Evolutionary conservation across 257 asterid genomes (phyloP), one percentile per base, ranked within the genome.

Genomic region (Handroanthus guayacan): DNA sequence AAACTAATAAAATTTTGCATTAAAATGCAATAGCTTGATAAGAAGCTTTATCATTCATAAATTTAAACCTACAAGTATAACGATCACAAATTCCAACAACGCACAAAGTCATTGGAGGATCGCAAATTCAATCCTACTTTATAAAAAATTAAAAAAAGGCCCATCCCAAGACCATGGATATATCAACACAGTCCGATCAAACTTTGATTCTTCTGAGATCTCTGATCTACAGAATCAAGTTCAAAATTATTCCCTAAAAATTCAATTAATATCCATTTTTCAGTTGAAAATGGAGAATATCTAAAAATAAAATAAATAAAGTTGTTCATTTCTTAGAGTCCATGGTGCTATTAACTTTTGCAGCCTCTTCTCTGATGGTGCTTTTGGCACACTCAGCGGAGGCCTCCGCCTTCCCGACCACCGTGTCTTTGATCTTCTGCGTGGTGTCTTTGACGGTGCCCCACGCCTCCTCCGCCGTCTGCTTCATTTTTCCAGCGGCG

Each of bases 381-480:
- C 81, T 81, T 64, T 86, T 86, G 0, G 77, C 69, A 9, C 31
- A n/a, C 25, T 77, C 78, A 48, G 86, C 63, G 52, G 97, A 25
- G 41, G 86, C 87, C 52, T 90, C 97, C 5, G 86, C 86, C 83
- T 81, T 83, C 3, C 86, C 88, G 0, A 25, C 85, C 75, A 87
- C 89, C 5, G 84, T 84, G 14, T 92, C 91, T 79, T 89, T 92
- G 60, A 92, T 77, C 74, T 89, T 88, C 25, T 87, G 83, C 2
- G 88, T 78, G 31, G 91, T 85, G 31, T 83, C 94, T 73, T 83
- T 88, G 1, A 85, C 90, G 0, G 90, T 43, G 7, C 69, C 92
- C 92, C 92, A 88, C 0, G 92, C 94, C 0, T 78, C 85, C 68
- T 84, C 82, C 3, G 87, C 93, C 0, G 88, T 87, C 18, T 88